These are phyloP conservation scores for Chlorella sp. DNA, from an alignment of 139 green algal species.

Conservation along the genomic window DNA sequence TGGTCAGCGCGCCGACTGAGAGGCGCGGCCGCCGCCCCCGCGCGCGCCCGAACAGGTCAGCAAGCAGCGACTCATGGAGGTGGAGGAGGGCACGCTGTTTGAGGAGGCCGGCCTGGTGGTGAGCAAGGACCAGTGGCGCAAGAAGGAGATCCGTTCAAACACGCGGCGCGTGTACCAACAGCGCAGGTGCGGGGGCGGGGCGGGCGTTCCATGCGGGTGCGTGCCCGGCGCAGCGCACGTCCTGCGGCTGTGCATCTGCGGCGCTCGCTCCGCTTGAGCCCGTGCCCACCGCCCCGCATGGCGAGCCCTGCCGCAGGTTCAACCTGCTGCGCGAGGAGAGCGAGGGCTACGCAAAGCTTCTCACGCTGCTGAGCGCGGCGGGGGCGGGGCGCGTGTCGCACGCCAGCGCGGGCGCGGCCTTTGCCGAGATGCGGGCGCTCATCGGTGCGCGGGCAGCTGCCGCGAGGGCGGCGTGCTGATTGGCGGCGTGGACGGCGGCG, in stretches of 20 bases:
- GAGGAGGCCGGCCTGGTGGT: conserved; percentile 46
- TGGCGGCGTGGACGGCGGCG: too few species aligned
- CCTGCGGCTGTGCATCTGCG: background rate
- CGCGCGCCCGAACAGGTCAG: conserved; percentile 24
- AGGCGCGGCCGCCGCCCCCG: background rate
- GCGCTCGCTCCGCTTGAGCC: background rate
- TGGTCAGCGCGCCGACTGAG: too few species aligned
- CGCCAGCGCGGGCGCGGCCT: conserved; percentile 3
- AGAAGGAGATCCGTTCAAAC: conserved; percentile 61
- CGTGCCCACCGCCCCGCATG: background rate
- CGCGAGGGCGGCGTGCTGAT: too few species aligned
- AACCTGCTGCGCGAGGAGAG: conserved; percentile 91
- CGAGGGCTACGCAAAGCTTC: conserved; percentile 91
- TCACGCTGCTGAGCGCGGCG: conserved; percentile 55
- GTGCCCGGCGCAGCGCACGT: background rate
- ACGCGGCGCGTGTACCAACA: conserved; percentile 74
- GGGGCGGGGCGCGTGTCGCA: conserved; percentile 20
- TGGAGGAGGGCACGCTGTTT: conserved; percentile 48
- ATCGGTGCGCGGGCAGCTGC: too few species aligned
- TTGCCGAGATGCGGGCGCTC: conserved; percentile 64
- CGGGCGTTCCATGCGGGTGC: background rate
- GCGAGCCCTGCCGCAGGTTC: conserved; percentile 57
- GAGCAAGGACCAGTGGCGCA: conserved; percentile 24
- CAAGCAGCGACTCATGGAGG: conserved; percentile 45
- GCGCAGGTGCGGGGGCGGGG: conserved; percentile 57